Conservation (phyloP, 345 rosid species). For the Eucalyptus microcorys region DNA sequence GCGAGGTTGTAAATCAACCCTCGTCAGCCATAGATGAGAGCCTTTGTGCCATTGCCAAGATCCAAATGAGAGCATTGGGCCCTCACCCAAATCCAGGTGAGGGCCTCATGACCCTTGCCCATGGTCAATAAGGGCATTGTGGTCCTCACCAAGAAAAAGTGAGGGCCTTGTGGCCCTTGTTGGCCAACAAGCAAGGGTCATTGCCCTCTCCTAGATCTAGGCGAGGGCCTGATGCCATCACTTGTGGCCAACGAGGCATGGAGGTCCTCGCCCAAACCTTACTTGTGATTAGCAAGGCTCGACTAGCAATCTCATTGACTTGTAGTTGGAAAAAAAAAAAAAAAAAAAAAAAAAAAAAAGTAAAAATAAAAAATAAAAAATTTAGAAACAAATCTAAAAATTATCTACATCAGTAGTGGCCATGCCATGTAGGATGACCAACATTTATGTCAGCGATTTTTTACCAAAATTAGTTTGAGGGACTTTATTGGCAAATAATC, state of each 20-base stretch:
- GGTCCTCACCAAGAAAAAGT: too few species aligned
- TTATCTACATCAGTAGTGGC: rapidly evolving
- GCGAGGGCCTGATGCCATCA: rapidly evolving
- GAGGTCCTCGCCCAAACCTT: rapidly evolving
- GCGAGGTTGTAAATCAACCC: background rate
- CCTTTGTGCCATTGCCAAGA: too few species aligned
- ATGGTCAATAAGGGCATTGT: background rate
- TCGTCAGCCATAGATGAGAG: too few species aligned
- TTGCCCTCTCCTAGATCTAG: too few species aligned
- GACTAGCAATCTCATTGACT: rapidly evolving
- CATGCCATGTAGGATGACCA: background rate
- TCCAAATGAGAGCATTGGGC: background rate
- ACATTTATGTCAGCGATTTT: background rate
- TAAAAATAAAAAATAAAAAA: too few species aligned
- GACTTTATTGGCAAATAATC: too few species aligned
- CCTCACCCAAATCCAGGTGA: background rate
- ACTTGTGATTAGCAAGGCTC: background rate
- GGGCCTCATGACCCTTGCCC: background rate
- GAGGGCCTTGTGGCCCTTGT: too few species aligned
- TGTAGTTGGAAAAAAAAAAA: too few species aligned
- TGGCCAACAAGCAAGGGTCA: too few species aligned
- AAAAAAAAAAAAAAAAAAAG: rapidly evolving
- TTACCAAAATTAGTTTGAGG: too few species aligned
- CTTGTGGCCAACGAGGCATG: too few species aligned
- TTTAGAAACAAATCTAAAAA: too few species aligned